phyloP scores from a whole-genome alignment of 2,329 filamentous ascomycete genomes.

The Xylariaceae sp. region DNA sequence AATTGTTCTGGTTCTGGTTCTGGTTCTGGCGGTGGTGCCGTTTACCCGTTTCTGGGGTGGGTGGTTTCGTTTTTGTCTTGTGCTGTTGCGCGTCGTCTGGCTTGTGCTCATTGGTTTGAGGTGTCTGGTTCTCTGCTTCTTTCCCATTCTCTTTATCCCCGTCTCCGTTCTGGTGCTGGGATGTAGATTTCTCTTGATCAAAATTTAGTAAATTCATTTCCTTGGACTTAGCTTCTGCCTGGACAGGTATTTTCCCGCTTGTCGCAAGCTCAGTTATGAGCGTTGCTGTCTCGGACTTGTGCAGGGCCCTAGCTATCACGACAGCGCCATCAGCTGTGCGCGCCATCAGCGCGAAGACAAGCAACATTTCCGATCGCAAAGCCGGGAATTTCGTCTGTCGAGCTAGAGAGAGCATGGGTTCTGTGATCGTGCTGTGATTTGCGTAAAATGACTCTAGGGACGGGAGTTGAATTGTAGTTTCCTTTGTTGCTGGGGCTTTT shows the following conservation, averaged over 20 bases:
- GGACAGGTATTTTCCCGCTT: slow-evolving; percentile 32
- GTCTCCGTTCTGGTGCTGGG: too few relatives aligned
- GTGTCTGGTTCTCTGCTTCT: too few relatives aligned
- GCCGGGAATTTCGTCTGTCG: slow-evolving; percentile 54
- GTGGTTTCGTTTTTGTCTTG: too few relatives aligned
- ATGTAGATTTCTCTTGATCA: too few relatives aligned
- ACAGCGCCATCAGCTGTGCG: slow-evolving; percentile 45
- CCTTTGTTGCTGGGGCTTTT: slow-evolving; percentile 2
- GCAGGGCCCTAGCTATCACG: slow-evolving; percentile 40
- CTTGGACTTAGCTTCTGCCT: neutral
- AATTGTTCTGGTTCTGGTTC: slow-evolving; percentile 36
- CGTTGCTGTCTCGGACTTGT: slow-evolving; percentile 38
- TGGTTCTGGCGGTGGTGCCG: slow-evolving; percentile 36
- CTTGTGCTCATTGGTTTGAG: too few relatives aligned
- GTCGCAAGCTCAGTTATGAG: slow-evolving; percentile 46
- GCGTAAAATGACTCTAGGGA: slow-evolving; percentile 38
- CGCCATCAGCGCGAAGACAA: slow-evolving; percentile 56
- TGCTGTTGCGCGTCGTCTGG: too few relatives aligned
- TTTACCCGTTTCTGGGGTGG: too few relatives aligned
- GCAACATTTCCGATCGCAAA: slow-evolving; percentile 56
- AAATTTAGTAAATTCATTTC: too few relatives aligned
- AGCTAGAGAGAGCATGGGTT: slow-evolving; percentile 47
- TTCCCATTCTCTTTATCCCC: too few relatives aligned
- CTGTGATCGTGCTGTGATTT: slow-evolving; percentile 37
- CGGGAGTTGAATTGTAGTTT: neutral